A percentile compares a stretch with the other conserved stretches of the same genome.
Conservation (phyloP, 352 stramenopile species). For the Elongisporangium prolatum region DNA sequence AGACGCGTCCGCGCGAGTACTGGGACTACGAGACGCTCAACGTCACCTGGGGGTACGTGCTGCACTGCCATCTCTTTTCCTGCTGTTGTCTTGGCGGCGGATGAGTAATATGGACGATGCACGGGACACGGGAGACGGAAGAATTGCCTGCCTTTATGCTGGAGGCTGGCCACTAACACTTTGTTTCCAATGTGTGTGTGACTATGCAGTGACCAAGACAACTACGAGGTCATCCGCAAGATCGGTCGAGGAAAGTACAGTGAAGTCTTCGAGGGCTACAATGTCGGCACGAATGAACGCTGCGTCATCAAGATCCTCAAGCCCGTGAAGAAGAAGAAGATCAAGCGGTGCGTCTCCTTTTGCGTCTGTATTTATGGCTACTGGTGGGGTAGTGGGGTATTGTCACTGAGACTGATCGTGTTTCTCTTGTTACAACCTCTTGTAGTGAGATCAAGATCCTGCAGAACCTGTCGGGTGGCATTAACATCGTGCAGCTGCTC, state of each 20-base stretch:
- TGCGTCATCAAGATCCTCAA: conserved; percentile 99
- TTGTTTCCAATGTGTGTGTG: background rate
- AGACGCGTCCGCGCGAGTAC: conserved; percentile 96
- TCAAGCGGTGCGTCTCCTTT: conserved; percentile 83
- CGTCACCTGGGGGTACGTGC: conserved; percentile 91
- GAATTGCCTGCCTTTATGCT: background rate
- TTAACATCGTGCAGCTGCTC: conserved; percentile 98
- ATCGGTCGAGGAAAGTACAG: conserved; percentile 99
- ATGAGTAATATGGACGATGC: background rate
- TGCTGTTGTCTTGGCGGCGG: background rate
- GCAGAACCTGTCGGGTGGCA: conserved; percentile 98
- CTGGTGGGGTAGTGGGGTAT: background rate
- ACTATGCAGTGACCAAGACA: conserved; percentile 91
- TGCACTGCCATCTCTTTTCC: background rate
- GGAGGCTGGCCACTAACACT: background rate
- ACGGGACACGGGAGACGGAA: conserved; percentile 1
- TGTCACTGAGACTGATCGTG: background rate
- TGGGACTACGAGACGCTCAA: conserved; percentile 99
- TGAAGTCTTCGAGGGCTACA: conserved; percentile 98
- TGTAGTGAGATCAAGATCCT: conserved; percentile 98
- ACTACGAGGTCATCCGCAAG: conserved; percentile 99
- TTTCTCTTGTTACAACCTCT: background rate
- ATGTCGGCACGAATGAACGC: conserved; percentile 94
- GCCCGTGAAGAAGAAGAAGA: conserved; percentile 99
- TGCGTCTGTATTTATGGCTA: background rate